These are phyloP conservation scores for Setaria italica DNA, from an alignment of 202 grass and related monocot genomes.

Conservation along the genomic window DNA sequence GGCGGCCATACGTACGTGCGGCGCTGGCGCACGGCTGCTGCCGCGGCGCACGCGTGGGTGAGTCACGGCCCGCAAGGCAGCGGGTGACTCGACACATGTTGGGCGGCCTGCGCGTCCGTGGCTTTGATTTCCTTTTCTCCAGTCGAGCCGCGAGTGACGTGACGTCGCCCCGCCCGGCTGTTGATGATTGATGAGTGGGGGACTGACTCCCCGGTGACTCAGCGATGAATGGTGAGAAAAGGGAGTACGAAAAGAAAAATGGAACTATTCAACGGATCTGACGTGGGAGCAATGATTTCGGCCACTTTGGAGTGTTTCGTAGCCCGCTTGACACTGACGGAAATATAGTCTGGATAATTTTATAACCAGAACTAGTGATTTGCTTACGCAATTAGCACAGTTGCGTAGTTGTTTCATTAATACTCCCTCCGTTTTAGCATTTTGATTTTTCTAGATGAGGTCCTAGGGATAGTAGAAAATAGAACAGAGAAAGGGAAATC, in stretches of 20 bases:
- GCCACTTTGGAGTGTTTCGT: neutral
- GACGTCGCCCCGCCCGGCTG: neutral
- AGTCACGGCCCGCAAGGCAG: conserved; percentile 16
- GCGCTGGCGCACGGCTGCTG: neutral
- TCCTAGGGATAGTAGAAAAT: too few species aligned
- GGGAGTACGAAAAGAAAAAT: neutral
- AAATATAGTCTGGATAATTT: neutral
- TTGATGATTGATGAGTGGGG: neutral
- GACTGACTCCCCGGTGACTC: conserved; percentile 33
- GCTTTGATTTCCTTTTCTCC: neutral
- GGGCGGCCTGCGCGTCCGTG: neutral
- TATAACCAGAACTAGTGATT: neutral
- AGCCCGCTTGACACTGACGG: neutral
- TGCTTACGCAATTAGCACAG: neutral
- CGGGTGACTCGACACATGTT: conserved; percentile 28
- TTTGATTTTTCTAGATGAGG: too few species aligned
- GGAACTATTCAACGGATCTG: conserved; percentile 11
- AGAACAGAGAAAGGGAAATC: too few species aligned
- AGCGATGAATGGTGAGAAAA: conserved; percentile 17
- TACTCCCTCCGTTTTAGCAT: too few species aligned
- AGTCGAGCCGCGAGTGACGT: neutral
- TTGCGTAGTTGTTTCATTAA: neutral
- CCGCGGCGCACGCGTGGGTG: neutral
- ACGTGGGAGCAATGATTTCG: conserved; percentile 24
- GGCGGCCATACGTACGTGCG: neutral